Percentiles rank a stretch among this genome's conserved stretches.
Evolutionary conservation across 768 basidiomycete genomes (phyloP).

Genomic region (Collybiopsis luxurians): DNA sequence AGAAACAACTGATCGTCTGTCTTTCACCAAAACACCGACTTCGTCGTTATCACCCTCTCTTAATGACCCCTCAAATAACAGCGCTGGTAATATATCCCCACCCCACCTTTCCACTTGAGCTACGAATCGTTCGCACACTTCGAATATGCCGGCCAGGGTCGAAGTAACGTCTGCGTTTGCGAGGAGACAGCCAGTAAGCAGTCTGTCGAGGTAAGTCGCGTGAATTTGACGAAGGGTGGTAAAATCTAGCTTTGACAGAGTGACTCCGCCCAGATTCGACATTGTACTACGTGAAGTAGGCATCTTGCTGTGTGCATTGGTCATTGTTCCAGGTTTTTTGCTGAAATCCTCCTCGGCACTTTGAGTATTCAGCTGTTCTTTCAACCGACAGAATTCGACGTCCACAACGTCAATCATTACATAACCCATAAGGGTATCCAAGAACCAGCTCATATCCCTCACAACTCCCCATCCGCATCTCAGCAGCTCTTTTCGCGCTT

Average conservation of each 20-base stretch:
- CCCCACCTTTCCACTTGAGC: conserved; percentile 91
- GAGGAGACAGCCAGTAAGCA: conserved; percentile 78
- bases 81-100: conserved; percentile 82
- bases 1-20: conserved; percentile 63
- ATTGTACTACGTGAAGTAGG: conserved; percentile 23
- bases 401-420: conserved; percentile 91
- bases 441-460: conserved; percentile 88
- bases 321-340: background rate
- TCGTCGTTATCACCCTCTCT: conserved; percentile 46
- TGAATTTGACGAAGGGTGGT: conserved; percentile 83
- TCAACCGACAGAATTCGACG: conserved; percentile 73
- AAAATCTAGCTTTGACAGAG: conserved; percentile 66
- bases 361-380: conserved; percentile 42
- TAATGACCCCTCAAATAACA: conserved; percentile 79
- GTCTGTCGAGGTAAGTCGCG: conserved; percentile 72
- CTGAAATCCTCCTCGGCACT: conserved; percentile 15
- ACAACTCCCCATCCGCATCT: conserved; percentile 87
- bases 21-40: conserved; percentile 71
- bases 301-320: conserved; percentile 10
- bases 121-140: conserved; percentile 84
- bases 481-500: conserved; percentile 60
- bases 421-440: conserved; percentile 80
- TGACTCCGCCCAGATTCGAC: conserved; percentile 15
- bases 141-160: conserved; percentile 70
- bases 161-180: conserved; percentile 60